These are phyloP conservation scores for Sextonia rubra DNA, from an alignment of 164 flowering plant species.

Conservation along the genomic window DNA sequence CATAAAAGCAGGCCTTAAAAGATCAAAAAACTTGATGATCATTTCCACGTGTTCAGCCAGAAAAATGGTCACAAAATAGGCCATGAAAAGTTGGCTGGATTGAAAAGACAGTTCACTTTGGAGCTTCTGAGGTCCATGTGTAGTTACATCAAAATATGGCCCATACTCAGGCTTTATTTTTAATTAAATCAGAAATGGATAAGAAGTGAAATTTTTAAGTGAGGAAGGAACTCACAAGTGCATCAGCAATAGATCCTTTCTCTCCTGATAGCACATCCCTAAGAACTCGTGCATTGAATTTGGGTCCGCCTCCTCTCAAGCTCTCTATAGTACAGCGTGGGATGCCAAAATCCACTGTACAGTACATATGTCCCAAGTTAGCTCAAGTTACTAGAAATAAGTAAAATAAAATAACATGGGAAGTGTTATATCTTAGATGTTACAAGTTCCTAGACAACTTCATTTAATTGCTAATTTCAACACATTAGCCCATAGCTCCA, in stretches of 20 bases:
- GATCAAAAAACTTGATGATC: too few species aligned
- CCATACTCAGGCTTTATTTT: neutral
- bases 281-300: conserved; percentile 62
- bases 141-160: neutral
- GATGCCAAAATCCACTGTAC: conserved; percentile 82
- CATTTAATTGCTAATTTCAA: too few species aligned
- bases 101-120: neutral
- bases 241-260: conserved; percentile 80
- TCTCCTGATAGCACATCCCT: conserved; percentile 76
- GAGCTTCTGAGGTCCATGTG: neutral
- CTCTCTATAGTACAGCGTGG: conserved; percentile 77
- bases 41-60: neutral
- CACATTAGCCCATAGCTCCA: too few species aligned
- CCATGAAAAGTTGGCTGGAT: neutral
- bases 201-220: neutral
- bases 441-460: too few species aligned
- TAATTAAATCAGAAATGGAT: neutral
- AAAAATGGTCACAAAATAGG: neutral
- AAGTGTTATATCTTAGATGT: too few species aligned
- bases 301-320: conserved; percentile 78
- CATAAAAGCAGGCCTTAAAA: too few species aligned
- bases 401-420: too few species aligned
- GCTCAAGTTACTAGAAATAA: neutral
- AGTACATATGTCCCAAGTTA: neutral
- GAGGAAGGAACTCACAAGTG: conserved; percentile 53